phyloP scores from a whole-genome alignment of 257 asterid species.

The Pogostemon cablin region DNA sequence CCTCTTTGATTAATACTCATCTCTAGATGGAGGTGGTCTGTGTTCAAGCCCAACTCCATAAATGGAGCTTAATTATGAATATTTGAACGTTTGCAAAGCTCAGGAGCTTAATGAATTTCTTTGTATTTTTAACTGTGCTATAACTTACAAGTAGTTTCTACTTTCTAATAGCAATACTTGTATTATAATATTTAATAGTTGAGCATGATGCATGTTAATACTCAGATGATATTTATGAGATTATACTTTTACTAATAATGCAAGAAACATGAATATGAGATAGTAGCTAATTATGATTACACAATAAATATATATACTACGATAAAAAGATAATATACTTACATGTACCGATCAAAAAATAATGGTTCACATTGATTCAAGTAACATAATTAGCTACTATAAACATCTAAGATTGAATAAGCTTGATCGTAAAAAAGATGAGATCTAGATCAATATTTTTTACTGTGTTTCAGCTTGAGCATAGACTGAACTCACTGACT shows the following conservation, averaged over 20 bases:
- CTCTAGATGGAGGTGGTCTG: neutral
- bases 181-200: neutral
- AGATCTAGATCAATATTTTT: constrained; percentile 3
- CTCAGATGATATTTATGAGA: neutral
- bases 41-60: neutral
- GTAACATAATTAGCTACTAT: neutral
- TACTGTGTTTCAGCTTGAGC: neutral
- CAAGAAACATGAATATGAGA: neutral
- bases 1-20: neutral
- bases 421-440: neutral
- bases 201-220: neutral
- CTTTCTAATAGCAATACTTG: neutral
- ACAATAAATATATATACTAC: neutral
- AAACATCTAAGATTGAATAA: neutral
- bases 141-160: neutral
- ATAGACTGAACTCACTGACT: neutral
- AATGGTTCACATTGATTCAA: neutral
- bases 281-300: neutral
- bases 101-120: neutral
- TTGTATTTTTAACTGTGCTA: neutral
- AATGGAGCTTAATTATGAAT: neutral
- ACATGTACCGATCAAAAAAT: neutral
- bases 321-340: neutral
- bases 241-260: neutral
- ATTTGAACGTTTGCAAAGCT: neutral